Evolutionary conservation across 2,329 filamentous ascomycete species (phyloP), one percentile per base, ranked within the genome.

Genomic region (Pseudogymnoascus sp.): DNA sequence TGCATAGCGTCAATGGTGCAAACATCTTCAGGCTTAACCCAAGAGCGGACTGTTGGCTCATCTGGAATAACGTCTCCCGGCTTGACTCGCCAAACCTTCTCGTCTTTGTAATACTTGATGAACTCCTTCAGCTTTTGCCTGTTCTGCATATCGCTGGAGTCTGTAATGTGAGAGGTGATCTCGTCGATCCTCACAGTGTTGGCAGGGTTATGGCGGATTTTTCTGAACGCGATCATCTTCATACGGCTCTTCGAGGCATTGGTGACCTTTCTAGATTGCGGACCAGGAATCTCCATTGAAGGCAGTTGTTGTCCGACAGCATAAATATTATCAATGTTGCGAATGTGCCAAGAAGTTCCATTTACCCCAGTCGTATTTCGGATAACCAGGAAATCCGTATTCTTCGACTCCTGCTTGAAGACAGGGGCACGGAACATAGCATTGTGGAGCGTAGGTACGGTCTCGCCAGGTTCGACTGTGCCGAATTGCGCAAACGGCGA

Each of bases 71-170:
- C 80, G 68, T 97, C 90, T 21, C 85, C 85, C 7, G 85, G 79
- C 60, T 84, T 85, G 66, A 96, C 83, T 29, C 88, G 86, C 95
- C 95, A 99, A 68, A 82, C 79, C 71, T 93, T 93, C 62, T 88
- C 84, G 17, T 92, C 89, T 71, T 96, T 93, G 71, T 95, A 89
- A 72, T 97, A 97, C 59, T 87, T 83, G 69, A 99, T 87, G 74
- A 99, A 97, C 70, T 99, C 95, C 71, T 97, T 95, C 77, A 99
- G 88, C 76, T 97, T 97, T 71, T 96, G 93, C 35, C 95, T 86
- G 70, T 97, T 97, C 72, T 97, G 93, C 63, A 95, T 92, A 72
- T 97, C 93, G 19, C 91, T 95, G 5, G 92, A 95, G 40, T 95
- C 93, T 7, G 91, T 90, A 66, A 97, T 91, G 73, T 99, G 95